Conservation (phyloP, 768 basidiomycete species). For the Leucocoprinus birnbaumii region DNA sequence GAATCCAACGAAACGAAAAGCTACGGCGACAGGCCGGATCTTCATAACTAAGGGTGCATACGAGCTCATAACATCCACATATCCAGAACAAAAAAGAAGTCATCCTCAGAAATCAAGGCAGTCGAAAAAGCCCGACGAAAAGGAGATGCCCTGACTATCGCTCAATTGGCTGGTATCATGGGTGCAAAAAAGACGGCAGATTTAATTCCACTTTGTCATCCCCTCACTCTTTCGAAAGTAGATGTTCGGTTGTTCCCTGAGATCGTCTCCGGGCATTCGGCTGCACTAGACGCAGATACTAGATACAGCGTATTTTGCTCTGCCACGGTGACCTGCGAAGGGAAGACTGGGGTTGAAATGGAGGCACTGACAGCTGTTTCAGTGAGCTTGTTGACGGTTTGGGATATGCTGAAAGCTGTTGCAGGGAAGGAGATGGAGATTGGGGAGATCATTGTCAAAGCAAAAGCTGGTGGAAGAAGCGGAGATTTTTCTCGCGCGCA, state of each 20-base stretch:
- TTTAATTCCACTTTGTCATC: conserved; percentile 87
- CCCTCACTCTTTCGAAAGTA: conserved; percentile 70
- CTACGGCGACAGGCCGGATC: conserved; percentile 76
- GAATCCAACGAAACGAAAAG: conserved; percentile 53
- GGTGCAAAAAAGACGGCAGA: conserved; percentile 80
- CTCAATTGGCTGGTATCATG: conserved; percentile 87
- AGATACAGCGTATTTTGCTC: conserved; percentile 56
- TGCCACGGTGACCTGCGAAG: conserved; percentile 72
- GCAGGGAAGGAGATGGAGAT: conserved; percentile 89
- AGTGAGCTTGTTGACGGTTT: conserved; percentile 75
- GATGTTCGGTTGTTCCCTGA: conserved; percentile 59
- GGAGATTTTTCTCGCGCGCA: conserved; percentile 52
- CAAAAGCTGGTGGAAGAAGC: conserved; percentile 73
- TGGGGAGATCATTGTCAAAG: conserved; percentile 56
- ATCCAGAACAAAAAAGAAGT: conserved; percentile 20
- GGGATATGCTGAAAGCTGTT: conserved; percentile 93
- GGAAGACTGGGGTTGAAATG: conserved; percentile 90
- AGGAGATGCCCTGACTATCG: conserved; percentile 70
- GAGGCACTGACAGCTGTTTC: conserved; percentile 88
- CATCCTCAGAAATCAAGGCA: conserved; percentile 26
- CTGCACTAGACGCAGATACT: conserved; percentile 3
- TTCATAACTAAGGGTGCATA: conserved; percentile 64
- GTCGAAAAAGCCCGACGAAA: conserved; percentile 55
- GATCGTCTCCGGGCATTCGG: conserved; percentile 9
- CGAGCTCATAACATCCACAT: conserved; percentile 50